Evolutionary conservation across 1,284 basidiomycete genomes (phyloP).

Genomic region (Peniophora sp.): DNA sequence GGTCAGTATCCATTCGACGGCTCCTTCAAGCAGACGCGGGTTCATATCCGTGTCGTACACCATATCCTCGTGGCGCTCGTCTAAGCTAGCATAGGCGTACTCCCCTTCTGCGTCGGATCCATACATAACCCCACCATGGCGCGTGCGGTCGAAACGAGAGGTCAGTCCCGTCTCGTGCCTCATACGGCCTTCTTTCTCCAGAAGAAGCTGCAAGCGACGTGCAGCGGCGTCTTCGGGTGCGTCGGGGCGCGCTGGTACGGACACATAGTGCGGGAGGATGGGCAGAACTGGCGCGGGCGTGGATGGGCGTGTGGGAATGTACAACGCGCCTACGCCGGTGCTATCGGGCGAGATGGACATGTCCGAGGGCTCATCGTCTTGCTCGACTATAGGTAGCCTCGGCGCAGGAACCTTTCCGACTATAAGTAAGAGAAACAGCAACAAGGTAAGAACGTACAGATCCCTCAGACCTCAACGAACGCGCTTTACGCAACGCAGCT

Average conservation of each 20-base stretch:
- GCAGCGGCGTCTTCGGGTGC: slow-evolving; percentile 3
- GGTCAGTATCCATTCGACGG: slow-evolving; percentile 12
- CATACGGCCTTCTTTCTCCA: slow-evolving; percentile 4
- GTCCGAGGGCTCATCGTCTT: too few species aligned
- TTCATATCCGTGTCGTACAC: not conserved
- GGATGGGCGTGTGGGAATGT: too few species aligned
- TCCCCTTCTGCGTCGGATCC: not conserved
- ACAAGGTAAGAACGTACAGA: too few species aligned
- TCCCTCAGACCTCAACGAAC: not conserved
- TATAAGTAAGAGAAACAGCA: too few species aligned
- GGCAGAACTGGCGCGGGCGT: too few species aligned
- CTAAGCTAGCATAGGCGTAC: not conserved
- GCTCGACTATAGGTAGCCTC: too few species aligned
- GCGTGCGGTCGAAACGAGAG: not conserved
- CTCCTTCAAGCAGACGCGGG: slow-evolving; percentile 2
- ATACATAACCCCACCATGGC: not conserved
- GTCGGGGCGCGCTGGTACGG: not conserved
- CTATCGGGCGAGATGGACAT: too few species aligned
- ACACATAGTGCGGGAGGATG: too few species aligned
- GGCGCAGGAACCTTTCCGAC: too few species aligned
- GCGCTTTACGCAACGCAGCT: not conserved
- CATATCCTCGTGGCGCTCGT: not conserved
- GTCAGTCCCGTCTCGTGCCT: not conserved
- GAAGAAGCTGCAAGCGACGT: slow-evolving; percentile 3
- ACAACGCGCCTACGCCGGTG: too few species aligned